Percentiles rank a stretch among this genome's conserved stretches.
Conservation (phyloP, 176 grass and related monocot genomes). For the Urochloa ruziziensis region DNA sequence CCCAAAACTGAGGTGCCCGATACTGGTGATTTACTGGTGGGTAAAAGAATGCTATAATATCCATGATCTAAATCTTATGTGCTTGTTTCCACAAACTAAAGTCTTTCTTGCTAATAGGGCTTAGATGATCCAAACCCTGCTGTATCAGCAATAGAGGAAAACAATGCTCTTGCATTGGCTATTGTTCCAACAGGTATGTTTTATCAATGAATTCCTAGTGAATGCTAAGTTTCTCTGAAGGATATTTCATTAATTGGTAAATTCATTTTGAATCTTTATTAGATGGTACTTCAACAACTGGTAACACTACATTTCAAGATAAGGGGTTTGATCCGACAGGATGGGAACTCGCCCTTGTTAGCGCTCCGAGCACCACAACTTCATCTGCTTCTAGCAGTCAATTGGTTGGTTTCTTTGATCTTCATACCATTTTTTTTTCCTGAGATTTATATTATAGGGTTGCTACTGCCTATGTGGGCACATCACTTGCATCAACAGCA, state of each 20-base stretch:
- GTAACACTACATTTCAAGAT: conserved; percentile 52
- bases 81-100: conserved; percentile 24
- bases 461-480: not conserved
- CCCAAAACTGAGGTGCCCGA: conserved; percentile 33
- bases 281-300: conserved; percentile 54
- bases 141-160: conserved; percentile 94
- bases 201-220: not conserved
- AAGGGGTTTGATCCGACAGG: conserved; percentile 98
- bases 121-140: conserved; percentile 67
- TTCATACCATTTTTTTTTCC: not conserved
- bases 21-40: conserved; percentile 89
- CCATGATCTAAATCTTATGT: conserved; percentile 22
- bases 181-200: conserved; percentile 68
- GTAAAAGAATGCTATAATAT: conserved; percentile 19
- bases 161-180: conserved; percentile 81
- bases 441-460: conserved; percentile 3
- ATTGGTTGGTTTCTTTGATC: conserved; percentile 60
- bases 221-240: not conserved
- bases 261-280: conserved; percentile 26
- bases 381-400: conserved; percentile 52
- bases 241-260: not conserved
- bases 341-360: conserved; percentile 97
- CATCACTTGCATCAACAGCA: not conserved
- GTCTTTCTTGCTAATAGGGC: conserved; percentile 43
- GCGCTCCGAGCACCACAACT: conserved; percentile 68